A percentile compares a stretch with the other conserved stretches of the same genome.
These are phyloP conservation scores for Aspergillus neoniger DNA, from an alignment of 2,329 filamentous ascomycete species.

Conservation along the genomic window DNA sequence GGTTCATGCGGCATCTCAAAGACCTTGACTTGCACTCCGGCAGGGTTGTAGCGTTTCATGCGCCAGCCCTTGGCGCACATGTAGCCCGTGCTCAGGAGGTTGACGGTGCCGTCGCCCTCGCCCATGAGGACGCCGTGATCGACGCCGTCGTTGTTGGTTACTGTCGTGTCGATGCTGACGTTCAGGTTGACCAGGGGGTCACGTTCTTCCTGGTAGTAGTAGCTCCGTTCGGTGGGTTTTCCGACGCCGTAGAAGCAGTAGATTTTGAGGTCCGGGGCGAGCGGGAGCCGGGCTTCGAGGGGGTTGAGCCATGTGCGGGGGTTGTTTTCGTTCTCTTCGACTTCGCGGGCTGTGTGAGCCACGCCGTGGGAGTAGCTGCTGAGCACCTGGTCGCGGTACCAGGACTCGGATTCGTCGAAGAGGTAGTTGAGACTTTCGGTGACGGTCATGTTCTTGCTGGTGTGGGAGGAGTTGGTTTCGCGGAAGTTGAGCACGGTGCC, in stretches of 20 bases:
- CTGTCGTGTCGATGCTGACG: constrained; percentile 56
- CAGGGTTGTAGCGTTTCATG: constrained; percentile 90
- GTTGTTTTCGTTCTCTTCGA: constrained; percentile 78
- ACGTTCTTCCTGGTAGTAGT: constrained; percentile 79
- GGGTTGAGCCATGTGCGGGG: constrained; percentile 92
- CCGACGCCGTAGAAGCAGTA: constrained; percentile 97
- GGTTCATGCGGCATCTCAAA: constrained; percentile 98
- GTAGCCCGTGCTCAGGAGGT: constrained; percentile 86
- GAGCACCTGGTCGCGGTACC: constrained; percentile 76
- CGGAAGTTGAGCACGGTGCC: constrained; percentile 87
- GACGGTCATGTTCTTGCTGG: constrained; percentile 75
- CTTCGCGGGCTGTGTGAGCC: constrained; percentile 74
- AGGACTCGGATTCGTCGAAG: constrained; percentile 74
- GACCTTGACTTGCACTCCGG: constrained; percentile 75
- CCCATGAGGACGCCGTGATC: constrained; percentile 95
- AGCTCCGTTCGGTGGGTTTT: constrained; percentile 88
- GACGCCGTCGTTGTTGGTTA: constrained; percentile 47
- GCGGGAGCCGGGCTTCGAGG: constrained; percentile 82
- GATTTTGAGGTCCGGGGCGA: constrained; percentile 87
- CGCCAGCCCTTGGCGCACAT: constrained; percentile 97
- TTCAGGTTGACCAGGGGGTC: constrained; percentile 61
- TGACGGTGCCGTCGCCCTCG: constrained; percentile 95
- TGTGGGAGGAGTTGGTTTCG: constrained; percentile 62
- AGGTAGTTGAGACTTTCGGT: constrained; percentile 76
- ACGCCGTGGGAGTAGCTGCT: constrained; percentile 84